These are phyloP conservation scores for Yamadazyma diddensiae DNA, from an alignment of 1,139 yeast species.

Conservation along the genomic window DNA sequence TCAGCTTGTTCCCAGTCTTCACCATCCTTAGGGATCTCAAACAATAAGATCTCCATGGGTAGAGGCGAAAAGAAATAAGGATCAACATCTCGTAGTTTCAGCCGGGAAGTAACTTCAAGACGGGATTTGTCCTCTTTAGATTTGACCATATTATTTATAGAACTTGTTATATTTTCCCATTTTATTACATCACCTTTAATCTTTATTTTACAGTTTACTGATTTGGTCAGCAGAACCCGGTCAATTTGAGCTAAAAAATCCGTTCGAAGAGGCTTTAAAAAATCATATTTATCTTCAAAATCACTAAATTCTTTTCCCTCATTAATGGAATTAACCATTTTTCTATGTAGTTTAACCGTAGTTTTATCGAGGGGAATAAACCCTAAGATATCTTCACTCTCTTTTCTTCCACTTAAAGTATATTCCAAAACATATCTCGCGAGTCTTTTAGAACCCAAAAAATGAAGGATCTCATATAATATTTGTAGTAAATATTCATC, in stretches of 20 bases:
- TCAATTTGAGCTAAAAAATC: constrained; percentile 27
- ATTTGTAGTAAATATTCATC: constrained; percentile 52
- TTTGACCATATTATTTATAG: constrained; percentile 28
- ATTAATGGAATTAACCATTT: constrained; percentile 2
- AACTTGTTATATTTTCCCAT: constrained; percentile 27
- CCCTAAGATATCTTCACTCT: constrained; percentile 45
- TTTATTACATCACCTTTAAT: constrained; percentile 15
- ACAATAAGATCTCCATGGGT: constrained; percentile 37
- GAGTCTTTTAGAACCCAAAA: constrained; percentile 47
- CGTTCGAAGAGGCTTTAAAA: constrained; percentile 26
- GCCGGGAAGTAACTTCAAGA: constrained; percentile 31
- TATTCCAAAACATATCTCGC: constrained; percentile 62
- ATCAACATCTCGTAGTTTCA: constrained; percentile 40
- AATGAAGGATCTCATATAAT: constrained; percentile 47
- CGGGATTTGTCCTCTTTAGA: constrained; percentile 29
- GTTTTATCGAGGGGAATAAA: constrained; percentile 24
- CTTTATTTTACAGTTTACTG: constrained; percentile 7
- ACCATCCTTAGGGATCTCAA: constrained; percentile 6
- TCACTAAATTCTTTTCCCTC: background rate
- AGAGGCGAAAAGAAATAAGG: constrained; percentile 48
- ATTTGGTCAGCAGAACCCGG: background rate
- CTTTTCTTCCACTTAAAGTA: constrained; percentile 45
- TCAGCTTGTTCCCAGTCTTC: constrained; percentile 1
- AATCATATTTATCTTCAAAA: constrained; percentile 19
- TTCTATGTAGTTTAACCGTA: constrained; percentile 3